Percentiles rank a stretch among this genome's conserved stretches.
Conservation (phyloP, 768 basidiomycete species). For the Collybiopsis luxurians region DNA sequence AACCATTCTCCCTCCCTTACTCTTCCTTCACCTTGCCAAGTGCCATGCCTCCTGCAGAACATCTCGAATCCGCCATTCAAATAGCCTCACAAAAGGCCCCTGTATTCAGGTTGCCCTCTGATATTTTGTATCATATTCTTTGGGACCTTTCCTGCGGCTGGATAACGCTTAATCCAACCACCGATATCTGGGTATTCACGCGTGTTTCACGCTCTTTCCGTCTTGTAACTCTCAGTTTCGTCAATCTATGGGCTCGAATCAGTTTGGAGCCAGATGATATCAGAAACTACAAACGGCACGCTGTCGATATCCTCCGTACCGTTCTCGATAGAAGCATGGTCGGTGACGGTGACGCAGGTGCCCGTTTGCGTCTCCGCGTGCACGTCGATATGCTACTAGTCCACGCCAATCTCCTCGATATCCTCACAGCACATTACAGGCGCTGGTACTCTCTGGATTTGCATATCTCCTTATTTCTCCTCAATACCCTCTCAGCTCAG, state of each 20-base stretch:
- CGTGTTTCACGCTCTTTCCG: not conserved
- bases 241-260: not conserved
- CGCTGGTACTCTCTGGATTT: constrained; percentile 5
- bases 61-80: not conserved
- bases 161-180: constrained; percentile 3
- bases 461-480: constrained; percentile 4
- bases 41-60: not conserved
- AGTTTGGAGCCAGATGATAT: not conserved
- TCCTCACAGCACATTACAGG: constrained; percentile 1
- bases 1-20: not conserved
- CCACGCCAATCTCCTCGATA: constrained; percentile 5
- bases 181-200: constrained; percentile 1
- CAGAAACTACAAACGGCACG: not conserved
- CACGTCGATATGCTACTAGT: constrained; percentile 2
- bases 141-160: constrained; percentile 1
- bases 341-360: not conserved
- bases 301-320: not conserved
- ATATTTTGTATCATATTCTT: constrained; percentile 3
- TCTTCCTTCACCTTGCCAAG: not conserved
- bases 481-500: constrained; percentile 3
- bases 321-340: not conserved
- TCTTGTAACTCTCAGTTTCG: not conserved
- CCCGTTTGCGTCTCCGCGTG: not conserved
- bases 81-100: not conserved
- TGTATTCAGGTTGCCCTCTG: not conserved